A percentile compares a stretch with the other conserved stretches of the same genome.
These are phyloP conservation scores for Candida mesenterica DNA, from an alignment of 1,139 yeast species.

Conservation along the genomic window DNA sequence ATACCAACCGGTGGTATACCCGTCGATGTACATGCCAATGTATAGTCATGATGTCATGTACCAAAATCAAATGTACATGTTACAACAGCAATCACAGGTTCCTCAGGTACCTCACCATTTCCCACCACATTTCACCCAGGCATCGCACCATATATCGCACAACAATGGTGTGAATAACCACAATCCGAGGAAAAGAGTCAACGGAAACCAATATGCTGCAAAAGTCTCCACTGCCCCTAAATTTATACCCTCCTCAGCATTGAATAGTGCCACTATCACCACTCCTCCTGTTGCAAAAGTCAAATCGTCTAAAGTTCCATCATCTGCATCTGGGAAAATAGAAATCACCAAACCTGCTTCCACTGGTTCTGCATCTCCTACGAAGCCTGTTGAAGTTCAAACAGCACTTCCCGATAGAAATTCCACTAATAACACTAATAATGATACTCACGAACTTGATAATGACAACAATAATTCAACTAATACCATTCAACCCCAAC, in stretches of 20 bases:
- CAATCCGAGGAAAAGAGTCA: conserved; percentile 6
- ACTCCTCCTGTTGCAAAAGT: background rate
- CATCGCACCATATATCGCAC: conserved; percentile 1
- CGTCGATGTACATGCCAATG: conserved; percentile 18
- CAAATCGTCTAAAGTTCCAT: background rate
- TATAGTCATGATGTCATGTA: conserved; percentile 16
- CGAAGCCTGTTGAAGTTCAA: conserved; percentile 3
- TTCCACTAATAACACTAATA: conserved; percentile 10
- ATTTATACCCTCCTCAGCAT: conserved; percentile 10
- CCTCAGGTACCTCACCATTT: conserved; percentile 8
- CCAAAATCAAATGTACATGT: conserved; percentile 16
- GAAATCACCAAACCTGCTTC: conserved; percentile 1
- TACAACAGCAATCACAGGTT: conserved; percentile 14
- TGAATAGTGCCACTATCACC: conserved; percentile 3
- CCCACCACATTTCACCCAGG: conserved; percentile 4
- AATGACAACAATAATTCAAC: conserved; percentile 10
- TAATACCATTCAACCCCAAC: background rate
- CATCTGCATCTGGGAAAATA: conserved; percentile 1
- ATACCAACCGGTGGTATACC: conserved; percentile 16
- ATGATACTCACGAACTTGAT: conserved; percentile 13
- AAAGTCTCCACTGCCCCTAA: conserved; percentile 12
- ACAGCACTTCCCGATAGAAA: conserved; percentile 2
- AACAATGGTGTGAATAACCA: no score
- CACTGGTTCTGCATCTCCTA: background rate
- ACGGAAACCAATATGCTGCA: conserved; percentile 10